Conservation (phyloP, 768 basidiomycete genomes). For the Collybia sp. region DNA sequence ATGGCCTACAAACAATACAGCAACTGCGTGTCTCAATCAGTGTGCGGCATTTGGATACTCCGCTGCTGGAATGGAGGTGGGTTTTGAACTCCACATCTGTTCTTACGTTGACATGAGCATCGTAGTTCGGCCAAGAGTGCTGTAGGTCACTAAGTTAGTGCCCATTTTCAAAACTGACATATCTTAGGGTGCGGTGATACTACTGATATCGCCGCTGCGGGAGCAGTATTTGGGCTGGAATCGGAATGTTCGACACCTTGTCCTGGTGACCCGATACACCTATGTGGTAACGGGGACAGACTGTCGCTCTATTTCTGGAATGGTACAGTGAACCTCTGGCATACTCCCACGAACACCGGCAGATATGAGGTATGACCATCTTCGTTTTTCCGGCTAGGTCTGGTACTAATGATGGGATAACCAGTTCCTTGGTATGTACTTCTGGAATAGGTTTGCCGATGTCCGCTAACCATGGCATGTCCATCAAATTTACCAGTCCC, state of each 20-base stretch:
- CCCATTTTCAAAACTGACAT: background rate
- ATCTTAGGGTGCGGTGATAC: slow-evolving; percentile 66
- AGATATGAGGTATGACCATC: slow-evolving; percentile 51
- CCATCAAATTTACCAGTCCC: slow-evolving; percentile 26
- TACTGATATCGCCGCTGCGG: slow-evolving; percentile 40
- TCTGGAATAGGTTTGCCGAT: background rate
- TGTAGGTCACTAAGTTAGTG: slow-evolving; percentile 40
- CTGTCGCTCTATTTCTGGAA: slow-evolving; percentile 53
- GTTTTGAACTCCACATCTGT: slow-evolving; percentile 5
- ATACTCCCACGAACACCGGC: slow-evolving; percentile 60
- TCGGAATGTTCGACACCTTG: slow-evolving; percentile 49
- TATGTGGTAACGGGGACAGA: slow-evolving; percentile 58
- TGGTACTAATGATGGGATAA: background rate
- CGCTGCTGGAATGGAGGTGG: slow-evolving; percentile 58
- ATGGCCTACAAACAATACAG: slow-evolving; percentile 58
- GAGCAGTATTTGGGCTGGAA: slow-evolving; percentile 33
- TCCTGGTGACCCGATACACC: slow-evolving; percentile 63
- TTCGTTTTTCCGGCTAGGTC: slow-evolving; percentile 2
- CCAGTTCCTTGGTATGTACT: slow-evolving; percentile 43
- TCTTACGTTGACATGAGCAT: background rate
- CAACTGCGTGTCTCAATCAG: slow-evolving; percentile 58
- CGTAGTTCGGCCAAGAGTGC: slow-evolving; percentile 62
- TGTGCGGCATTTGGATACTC: slow-evolving; percentile 71
- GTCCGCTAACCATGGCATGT: background rate
- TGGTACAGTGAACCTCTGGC: slow-evolving; percentile 55